These are phyloP conservation scores for Trametes sanguinea DNA, from an alignment of 768 basidiomycete species.

Conservation along the genomic window DNA sequence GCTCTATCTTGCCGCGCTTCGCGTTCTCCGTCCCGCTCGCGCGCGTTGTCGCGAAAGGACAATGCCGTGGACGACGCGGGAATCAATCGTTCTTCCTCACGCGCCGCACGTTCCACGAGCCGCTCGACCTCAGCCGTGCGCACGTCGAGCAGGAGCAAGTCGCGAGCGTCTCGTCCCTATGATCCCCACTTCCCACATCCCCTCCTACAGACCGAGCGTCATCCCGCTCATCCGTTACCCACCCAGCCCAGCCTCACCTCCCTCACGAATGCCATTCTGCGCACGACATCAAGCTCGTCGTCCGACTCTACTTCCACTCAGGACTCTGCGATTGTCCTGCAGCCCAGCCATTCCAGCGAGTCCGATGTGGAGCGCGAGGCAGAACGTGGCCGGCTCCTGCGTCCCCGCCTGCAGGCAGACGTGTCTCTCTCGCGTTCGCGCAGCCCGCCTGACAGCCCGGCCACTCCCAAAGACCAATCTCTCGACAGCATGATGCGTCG, in stretches of 20 bases:
- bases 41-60: neutral
- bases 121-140: slow-evolving; percentile 43
- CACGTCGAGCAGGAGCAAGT: slow-evolving; percentile 42
- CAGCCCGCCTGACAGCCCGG: slow-evolving; percentile 49
- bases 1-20: slow-evolving; percentile 17
- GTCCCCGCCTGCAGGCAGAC: slow-evolving; percentile 8
- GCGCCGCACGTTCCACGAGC: slow-evolving; percentile 45
- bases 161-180: slow-evolving; percentile 35
- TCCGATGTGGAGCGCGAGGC: slow-evolving; percentile 6
- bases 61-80: slow-evolving; percentile 14
- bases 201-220: slow-evolving; percentile 11
- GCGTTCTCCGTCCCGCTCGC: slow-evolving; percentile 19
- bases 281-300: slow-evolving; percentile 26
- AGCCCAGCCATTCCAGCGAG: slow-evolving; percentile 13
- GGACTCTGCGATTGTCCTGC: slow-evolving; percentile 18
- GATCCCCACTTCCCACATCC: slow-evolving; percentile 27
- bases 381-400: slow-evolving; percentile 21
- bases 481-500: slow-evolving; percentile 19
- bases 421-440: slow-evolving; percentile 44
- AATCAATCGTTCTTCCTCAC: slow-evolving; percentile 49
- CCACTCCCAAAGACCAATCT: slow-evolving; percentile 41
- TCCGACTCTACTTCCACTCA: slow-evolving; percentile 21
- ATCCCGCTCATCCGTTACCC: slow-evolving; percentile 18
- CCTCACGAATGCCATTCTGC: slow-evolving; percentile 30
- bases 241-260: slow-evolving; percentile 26